A percentile compares a stretch with the other conserved stretches of the same genome.
Conservation (phyloP, 2,329 filamentous ascomycete species). For the Colletotrichum camelliae region DNA sequence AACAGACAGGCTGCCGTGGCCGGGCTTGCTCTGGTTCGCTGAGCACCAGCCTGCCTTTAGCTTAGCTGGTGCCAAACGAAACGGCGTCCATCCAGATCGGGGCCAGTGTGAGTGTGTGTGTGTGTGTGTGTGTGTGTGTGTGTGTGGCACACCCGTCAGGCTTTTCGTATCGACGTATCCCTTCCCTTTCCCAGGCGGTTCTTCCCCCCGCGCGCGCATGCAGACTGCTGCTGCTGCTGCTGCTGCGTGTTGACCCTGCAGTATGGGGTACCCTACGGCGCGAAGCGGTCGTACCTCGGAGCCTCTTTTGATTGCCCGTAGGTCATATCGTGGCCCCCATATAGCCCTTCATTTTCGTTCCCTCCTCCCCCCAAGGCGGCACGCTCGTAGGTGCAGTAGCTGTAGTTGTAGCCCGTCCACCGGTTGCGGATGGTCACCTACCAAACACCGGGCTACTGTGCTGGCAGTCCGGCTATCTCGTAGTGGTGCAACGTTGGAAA, state of each 20-base stretch:
- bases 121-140: not conserved
- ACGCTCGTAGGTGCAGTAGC: not conserved
- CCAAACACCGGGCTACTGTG: not conserved
- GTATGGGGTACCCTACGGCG: constrained; percentile 5
- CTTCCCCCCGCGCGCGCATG: not conserved
- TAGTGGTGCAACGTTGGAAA: not conserved
- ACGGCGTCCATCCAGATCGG: constrained; percentile 19
- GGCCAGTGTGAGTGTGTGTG: not conserved
- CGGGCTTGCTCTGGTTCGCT: not conserved
- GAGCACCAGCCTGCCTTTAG: not conserved
- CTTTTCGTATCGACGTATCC: constrained; percentile 7
- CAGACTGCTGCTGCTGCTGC: not conserved
- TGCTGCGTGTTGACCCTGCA: constrained; percentile 10
- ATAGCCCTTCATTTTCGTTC: not conserved
- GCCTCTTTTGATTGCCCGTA: constrained; percentile 31
- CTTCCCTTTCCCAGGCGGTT: not conserved
- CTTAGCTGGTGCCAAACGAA: constrained; percentile 8
- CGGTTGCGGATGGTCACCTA: not conserved
- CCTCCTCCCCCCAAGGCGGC: not conserved
- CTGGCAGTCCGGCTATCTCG: not conserved
- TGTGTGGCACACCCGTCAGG: not conserved
- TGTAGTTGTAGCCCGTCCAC: not conserved
- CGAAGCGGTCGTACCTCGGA: constrained; percentile 35
- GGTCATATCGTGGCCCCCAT: constrained; percentile 23
- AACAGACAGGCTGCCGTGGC: not conserved